Conservation (phyloP, 345 rosid species). For the Euphorbia lathyris region DNA sequence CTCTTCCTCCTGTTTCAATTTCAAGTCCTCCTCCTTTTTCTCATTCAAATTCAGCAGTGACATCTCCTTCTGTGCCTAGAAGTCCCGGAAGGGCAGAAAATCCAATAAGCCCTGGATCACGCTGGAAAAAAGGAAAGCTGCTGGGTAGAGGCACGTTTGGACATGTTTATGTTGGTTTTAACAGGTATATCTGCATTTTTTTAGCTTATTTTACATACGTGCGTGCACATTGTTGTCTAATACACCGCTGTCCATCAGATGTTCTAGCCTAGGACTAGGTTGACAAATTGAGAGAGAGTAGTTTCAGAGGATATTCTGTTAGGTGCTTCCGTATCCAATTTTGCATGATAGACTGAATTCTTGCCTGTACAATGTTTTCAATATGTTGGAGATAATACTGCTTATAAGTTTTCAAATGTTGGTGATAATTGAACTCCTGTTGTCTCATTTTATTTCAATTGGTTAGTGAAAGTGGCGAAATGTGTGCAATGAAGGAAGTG, state of each 20-base stretch:
- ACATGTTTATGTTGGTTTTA: slow-evolving; percentile 71
- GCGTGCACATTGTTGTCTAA: background rate
- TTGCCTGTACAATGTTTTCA: background rate
- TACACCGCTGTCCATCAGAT: background rate
- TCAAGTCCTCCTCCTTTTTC: slow-evolving; percentile 76
- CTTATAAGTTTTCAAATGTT: background rate
- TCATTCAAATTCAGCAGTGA: slow-evolving; percentile 79
- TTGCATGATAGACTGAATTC: background rate
- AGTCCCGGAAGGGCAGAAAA: slow-evolving; percentile 92
- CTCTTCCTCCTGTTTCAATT: slow-evolving; percentile 79
- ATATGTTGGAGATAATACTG: background rate
- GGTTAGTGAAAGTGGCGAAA: slow-evolving; percentile 71
- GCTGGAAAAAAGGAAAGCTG: slow-evolving; percentile 73
- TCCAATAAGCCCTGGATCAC: slow-evolving; percentile 59
- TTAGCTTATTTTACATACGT: background rate
- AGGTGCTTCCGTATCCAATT: background rate
- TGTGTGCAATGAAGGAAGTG: slow-evolving; percentile 94
- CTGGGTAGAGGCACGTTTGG: slow-evolving; percentile 87
- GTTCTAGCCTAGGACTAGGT: background rate
- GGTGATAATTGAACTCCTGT: background rate
- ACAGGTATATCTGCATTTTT: slow-evolving; percentile 39
- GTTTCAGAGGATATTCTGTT: background rate
- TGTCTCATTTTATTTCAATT: background rate
- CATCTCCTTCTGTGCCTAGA: slow-evolving; percentile 94
- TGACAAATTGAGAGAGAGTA: background rate